These are phyloP conservation scores for Globisporangium middletonii DNA, from an alignment of 352 stramenopile genomes.

Conservation along the genomic window DNA sequence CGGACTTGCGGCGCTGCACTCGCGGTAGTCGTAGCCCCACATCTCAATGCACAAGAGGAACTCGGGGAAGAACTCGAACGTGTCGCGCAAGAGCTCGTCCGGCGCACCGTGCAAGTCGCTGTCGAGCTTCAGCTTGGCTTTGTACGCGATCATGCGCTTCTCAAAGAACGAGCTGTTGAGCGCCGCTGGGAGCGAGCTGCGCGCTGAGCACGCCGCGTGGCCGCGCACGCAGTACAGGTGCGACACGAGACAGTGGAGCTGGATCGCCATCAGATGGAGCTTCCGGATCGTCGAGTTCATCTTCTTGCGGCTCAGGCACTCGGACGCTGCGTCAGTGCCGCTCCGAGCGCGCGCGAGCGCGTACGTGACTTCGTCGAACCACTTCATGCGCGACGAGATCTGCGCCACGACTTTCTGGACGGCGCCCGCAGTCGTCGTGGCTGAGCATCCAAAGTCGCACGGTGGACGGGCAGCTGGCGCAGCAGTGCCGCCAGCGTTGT, in stretches of 20 bases:
- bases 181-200: conserved; percentile 46
- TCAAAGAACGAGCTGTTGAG: conserved; percentile 72
- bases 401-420: conserved; percentile 67
- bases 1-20: not conserved
- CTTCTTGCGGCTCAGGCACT: conserved; percentile 70
- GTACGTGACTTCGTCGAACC: conserved; percentile 69
- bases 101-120: conserved; percentile 28
- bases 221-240: conserved; percentile 66
- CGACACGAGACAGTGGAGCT: conserved; percentile 63
- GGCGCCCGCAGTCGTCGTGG: conserved; percentile 46
- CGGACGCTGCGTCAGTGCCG: conserved; percentile 18
- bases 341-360: conserved; percentile 52
- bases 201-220: conserved; percentile 39
- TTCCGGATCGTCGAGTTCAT: conserved; percentile 82
- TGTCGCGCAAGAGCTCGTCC: conserved; percentile 60
- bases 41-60: conserved; percentile 69
- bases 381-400: conserved; percentile 78
- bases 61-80: conserved; percentile 74
- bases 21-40: conserved; percentile 68
- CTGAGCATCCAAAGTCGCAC: conserved; percentile 54
- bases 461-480: too few relatives aligned
- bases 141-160: conserved; percentile 72
- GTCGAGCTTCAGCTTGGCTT: conserved; percentile 58
- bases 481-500: too few relatives aligned
- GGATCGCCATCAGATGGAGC: conserved; percentile 67